Base-by-base conservation (phyloP, 352 stramenopile genomes). In the Phytophthora rubi region DNA sequence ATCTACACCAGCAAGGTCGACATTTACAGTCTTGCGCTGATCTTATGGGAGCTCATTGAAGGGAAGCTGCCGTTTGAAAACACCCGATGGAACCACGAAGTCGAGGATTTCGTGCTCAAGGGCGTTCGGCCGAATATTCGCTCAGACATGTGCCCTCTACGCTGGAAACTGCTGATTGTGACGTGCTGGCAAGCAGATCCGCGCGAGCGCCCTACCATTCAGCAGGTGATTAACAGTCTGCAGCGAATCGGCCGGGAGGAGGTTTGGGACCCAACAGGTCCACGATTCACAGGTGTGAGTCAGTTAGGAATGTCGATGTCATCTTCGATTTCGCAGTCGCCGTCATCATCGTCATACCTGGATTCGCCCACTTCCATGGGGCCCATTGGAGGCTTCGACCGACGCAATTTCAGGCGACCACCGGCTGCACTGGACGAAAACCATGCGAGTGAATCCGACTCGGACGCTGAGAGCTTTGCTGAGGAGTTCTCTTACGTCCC, bases 1-100 rank as follows among this genome's bases (percentile, higher is more conserved):
- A 82, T 86, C 37, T 97, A 97, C 79, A 91, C 86, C 4, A 92
- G 91, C 64, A 94, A 94, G 62, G 89, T 97, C 21, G 91, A 97
- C 65, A 95, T 97, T 47, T 97, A 97, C 80, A 92, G 80, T 51
- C 76, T 97, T 8, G 91, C 86, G 47, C 72, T 96, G 2, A 96
- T 95, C 47, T 61, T 97, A 4, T 97, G 90, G 89, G 88, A 97
- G 67, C 77, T 97, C 18, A 94, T 94, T 45, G 86, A 93, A 71
- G 86, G 86, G 37, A 88, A 91, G 32, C 71, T 95, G 33, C 88
- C 88, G 9, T 96, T 93, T 47, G 88, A 94, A 32, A 81, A 86
- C 16, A 92, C 84, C 53, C 85, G 84, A 28, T 96, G 87, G 89
- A 94, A 96, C 62, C 81, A 93, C 65, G 84, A 96, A 76, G 91